Evolutionary conservation across 495 filamentous ascomycete genomes (phyloP).

Genomic region (Aspergillus baeticus): DNA sequence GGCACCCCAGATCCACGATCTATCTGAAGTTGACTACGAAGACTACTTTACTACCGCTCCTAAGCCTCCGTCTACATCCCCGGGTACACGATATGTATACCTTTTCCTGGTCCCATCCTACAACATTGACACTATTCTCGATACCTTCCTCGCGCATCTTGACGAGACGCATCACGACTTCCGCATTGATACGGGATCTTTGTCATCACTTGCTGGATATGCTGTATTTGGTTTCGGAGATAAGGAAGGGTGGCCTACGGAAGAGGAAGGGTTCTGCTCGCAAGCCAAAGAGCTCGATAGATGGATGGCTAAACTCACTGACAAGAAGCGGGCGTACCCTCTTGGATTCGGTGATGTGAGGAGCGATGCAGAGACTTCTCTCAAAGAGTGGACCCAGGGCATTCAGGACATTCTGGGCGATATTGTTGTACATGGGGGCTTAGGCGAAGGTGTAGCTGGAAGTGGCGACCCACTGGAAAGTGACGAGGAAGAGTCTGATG

Average conservation of each 20-base stretch:
- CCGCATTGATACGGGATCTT: slow-evolving; percentile 83
- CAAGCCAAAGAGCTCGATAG: slow-evolving; percentile 87
- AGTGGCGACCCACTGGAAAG: slow-evolving; percentile 83
- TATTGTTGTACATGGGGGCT: slow-evolving; percentile 55
- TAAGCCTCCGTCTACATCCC: slow-evolving; percentile 48
- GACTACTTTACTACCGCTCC: slow-evolving; percentile 75
- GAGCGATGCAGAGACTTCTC: slow-evolving; percentile 57
- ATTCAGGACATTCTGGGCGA: slow-evolving; percentile 70
- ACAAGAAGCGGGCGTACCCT: slow-evolving; percentile 75
- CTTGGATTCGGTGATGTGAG: slow-evolving; percentile 87
- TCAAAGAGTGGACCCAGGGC: slow-evolving; percentile 76
- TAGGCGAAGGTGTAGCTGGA: slow-evolving; percentile 77
- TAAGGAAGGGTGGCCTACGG: slow-evolving; percentile 83
- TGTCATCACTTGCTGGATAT: slow-evolving; percentile 76
- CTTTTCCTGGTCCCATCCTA: slow-evolving; percentile 81
- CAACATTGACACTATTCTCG: slow-evolving; percentile 86
- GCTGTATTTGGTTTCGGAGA: slow-evolving; percentile 94
- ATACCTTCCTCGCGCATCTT: slow-evolving; percentile 78
- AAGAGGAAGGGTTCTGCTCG: slow-evolving; percentile 86
- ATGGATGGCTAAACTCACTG: slow-evolving; percentile 93
- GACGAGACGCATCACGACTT: slow-evolving; percentile 94
- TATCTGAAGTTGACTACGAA: slow-evolving; percentile 85
- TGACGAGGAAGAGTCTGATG: slow-evolving; percentile 67
- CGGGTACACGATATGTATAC: slow-evolving; percentile 67
- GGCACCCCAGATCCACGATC: slow-evolving; percentile 66